These are phyloP conservation scores for Naganishia vaughanmartiniae DNA, from an alignment of 768 basidiomycete genomes.

Conservation along the genomic window DNA sequence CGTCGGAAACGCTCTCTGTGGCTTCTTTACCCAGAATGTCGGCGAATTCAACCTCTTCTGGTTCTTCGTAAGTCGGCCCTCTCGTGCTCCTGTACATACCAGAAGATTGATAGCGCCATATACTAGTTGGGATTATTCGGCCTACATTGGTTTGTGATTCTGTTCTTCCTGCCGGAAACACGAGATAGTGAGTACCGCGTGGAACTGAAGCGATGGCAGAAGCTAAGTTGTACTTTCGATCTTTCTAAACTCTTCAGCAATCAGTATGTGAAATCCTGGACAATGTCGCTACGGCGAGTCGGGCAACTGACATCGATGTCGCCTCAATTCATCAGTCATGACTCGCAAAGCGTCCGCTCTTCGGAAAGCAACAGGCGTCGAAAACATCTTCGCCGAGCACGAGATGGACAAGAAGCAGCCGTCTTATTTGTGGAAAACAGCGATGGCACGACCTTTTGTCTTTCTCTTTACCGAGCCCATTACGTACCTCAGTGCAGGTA, in stretches of 20 bases:
- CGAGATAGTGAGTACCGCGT: conserved; percentile 33
- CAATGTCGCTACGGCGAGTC: neutral
- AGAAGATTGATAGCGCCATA: neutral
- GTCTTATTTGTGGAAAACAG: conserved; percentile 40
- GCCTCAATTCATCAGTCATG: conserved; percentile 23
- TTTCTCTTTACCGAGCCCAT: conserved; percentile 47
- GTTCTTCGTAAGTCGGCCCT: conserved; percentile 34
- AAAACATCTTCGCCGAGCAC: conserved; percentile 39
- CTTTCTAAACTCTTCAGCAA: neutral
- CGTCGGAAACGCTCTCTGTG: conserved; percentile 36
- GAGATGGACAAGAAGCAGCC: conserved; percentile 41
- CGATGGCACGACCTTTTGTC: conserved; percentile 42
- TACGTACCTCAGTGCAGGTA: conserved; percentile 41
- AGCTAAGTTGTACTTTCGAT: neutral
- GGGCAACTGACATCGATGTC: neutral
- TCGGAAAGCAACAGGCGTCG: conserved; percentile 36
- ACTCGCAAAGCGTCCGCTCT: conserved; percentile 32
- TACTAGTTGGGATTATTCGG: conserved; percentile 39
- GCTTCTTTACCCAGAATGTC: conserved; percentile 36
- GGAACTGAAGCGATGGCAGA: neutral
- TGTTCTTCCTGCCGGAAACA: conserved; percentile 39
- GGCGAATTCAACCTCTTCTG: conserved; percentile 41
- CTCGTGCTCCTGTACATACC: neutral
- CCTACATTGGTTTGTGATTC: conserved; percentile 36
- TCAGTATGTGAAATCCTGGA: neutral